phyloP scores from a whole-genome alignment of 2,329 filamentous ascomycete genomes.

The Pseudovirgaria hyperparasitica region DNA sequence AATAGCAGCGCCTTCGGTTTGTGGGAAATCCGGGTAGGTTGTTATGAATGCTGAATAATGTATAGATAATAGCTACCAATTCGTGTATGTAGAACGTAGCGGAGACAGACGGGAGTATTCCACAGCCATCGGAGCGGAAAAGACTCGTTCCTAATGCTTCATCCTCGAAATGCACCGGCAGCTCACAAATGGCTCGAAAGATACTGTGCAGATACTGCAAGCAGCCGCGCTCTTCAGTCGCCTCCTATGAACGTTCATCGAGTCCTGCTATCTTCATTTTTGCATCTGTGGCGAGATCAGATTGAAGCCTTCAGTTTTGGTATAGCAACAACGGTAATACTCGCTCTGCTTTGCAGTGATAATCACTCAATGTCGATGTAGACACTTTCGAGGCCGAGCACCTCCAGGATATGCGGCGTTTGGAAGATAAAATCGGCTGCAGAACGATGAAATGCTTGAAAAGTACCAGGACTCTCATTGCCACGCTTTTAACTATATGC shows the following conservation, averaged over 20 bases:
- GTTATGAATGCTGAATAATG: too few species aligned
- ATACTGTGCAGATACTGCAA: background rate
- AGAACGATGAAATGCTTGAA: conserved; percentile 2
- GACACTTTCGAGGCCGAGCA: conserved; percentile 3
- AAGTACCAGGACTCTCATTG: conserved; percentile 2
- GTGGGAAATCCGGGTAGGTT: background rate
- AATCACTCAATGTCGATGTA: conserved; percentile 1
- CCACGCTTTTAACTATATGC: too few species aligned
- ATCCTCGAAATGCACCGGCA: conserved; percentile 2
- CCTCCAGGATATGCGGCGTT: conserved; percentile 3
- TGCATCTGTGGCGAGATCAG: conserved; percentile 5
- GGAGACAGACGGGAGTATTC: conserved; percentile 7
- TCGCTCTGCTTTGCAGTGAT: background rate
- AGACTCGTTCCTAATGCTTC: conserved; percentile 3
- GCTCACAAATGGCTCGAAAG: conserved; percentile 4
- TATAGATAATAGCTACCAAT: conserved; percentile 5
- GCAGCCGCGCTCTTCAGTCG: background rate
- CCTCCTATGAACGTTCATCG: conserved; percentile 6
- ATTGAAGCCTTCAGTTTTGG: conserved; percentile 3
- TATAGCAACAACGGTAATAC: conserved; percentile 1
- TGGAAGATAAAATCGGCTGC: conserved; percentile 6
- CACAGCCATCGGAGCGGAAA: background rate
- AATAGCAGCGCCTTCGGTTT: conserved; percentile 6
- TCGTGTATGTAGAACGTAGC: conserved; percentile 8
- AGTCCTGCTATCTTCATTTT: conserved; percentile 5